phyloP scores from a whole-genome alignment of 2,329 filamentous ascomycete species.

The Coccinonectria pachysandricola region DNA sequence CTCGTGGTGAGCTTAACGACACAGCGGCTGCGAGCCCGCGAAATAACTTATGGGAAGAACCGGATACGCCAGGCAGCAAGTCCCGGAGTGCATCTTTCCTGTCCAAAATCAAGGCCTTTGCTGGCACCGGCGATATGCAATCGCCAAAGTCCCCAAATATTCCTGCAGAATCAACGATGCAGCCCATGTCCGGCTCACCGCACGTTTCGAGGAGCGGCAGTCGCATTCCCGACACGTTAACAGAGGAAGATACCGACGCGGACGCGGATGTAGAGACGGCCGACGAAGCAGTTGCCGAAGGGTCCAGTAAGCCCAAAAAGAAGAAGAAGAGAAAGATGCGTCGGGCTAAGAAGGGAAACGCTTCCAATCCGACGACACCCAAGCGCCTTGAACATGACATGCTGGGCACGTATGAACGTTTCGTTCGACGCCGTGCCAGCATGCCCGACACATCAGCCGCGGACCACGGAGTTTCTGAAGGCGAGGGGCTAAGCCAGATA shows the following conservation, averaged over 20 bases:
- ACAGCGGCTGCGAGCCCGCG: conserved; percentile 42
- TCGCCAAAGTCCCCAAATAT: conserved; percentile 30
- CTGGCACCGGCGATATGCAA: conserved; percentile 41
- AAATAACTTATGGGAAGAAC: conserved; percentile 57
- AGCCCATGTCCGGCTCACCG: conserved; percentile 39
- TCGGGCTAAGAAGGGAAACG: conserved; percentile 40
- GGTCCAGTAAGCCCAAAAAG: conserved; percentile 31
- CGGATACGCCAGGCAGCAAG: conserved; percentile 48
- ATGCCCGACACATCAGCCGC: conserved; percentile 50
- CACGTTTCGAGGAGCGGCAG: conserved; percentile 32
- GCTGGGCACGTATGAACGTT: conserved; percentile 30
- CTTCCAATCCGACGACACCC: conserved; percentile 59
- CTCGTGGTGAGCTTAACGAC: conserved; percentile 42
- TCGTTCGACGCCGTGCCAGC: conserved; percentile 55
- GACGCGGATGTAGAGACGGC: conserved; percentile 73
- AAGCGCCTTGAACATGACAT: conserved; percentile 35
- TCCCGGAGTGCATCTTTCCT: conserved; percentile 59
- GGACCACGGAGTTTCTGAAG: conserved; percentile 61
- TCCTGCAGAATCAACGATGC: conserved; percentile 24
- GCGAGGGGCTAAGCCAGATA: conserved; percentile 57
- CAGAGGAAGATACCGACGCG: conserved; percentile 37
- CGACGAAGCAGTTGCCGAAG: conserved; percentile 53
- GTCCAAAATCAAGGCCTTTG: conserved; percentile 66
- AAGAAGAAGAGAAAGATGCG: conserved; percentile 55
- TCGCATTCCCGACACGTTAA: conserved; percentile 42